phyloP scores from a whole-genome alignment of 352 stramenopile genomes.

The Heterotrichella gracilis region DNA sequence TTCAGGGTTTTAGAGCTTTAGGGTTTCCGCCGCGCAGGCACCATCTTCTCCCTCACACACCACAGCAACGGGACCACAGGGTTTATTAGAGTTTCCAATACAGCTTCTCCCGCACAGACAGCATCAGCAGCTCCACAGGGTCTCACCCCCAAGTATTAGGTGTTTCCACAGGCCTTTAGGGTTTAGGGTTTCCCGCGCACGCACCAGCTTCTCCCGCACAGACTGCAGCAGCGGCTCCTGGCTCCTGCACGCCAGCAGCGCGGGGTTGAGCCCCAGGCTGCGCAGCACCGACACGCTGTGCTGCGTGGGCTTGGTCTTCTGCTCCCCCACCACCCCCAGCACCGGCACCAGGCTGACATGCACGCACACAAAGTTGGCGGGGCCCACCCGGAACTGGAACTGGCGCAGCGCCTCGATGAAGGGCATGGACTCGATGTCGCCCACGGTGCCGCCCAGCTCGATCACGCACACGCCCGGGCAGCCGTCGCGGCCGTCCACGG shows the following conservation, averaged over 20 bases:
- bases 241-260: conserved; percentile 82
- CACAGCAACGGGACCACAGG: too few relatives aligned
- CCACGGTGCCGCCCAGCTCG: conserved; percentile 94
- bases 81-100: too few relatives aligned
- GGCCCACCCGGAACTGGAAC: conserved; percentile 86
- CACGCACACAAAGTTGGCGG: conserved; percentile 89
- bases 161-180: too few relatives aligned
- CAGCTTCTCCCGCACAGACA: too few relatives aligned
- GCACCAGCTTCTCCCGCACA: too few relatives aligned
- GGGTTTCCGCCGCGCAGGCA: too few relatives aligned
- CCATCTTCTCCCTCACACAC: too few relatives aligned
- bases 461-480: conserved; percentile 84
- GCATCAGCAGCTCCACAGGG: too few relatives aligned
- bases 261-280: conserved; percentile 60
- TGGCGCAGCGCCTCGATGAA: conserved; percentile 96
- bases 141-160: too few relatives aligned
- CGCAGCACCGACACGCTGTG: conserved; percentile 90
- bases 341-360: conserved; percentile 93
- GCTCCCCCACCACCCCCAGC: conserved; percentile 79
- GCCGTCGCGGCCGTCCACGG: conserved; percentile 42
- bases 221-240: too few relatives aligned
- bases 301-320: conserved; percentile 99
- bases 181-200: too few relatives aligned
- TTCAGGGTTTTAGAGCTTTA: too few relatives aligned
- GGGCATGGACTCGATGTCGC: conserved; percentile 94